Conservation (phyloP, 2,329 filamentous ascomycete species). For the Aurifilum marmelostoma region DNA sequence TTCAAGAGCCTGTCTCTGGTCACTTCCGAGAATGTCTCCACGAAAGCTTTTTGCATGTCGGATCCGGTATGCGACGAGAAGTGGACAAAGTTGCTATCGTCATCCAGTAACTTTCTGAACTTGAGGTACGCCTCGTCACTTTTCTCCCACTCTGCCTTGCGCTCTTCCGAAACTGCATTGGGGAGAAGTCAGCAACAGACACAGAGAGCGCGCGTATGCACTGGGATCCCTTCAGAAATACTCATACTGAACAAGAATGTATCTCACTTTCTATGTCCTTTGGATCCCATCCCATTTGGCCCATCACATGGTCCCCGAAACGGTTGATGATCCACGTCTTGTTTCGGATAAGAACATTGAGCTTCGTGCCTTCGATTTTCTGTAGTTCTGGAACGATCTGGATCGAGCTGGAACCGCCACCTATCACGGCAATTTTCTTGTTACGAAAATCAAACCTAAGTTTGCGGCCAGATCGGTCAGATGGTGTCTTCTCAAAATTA, state of each 20-base stretch:
- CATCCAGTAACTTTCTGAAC: constrained; percentile 13
- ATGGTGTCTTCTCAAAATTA: neutral
- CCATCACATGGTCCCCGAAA: constrained; percentile 13
- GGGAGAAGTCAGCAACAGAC: neutral
- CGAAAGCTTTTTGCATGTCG: constrained; percentile 37
- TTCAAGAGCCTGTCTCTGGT: constrained; percentile 33
- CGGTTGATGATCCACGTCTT: constrained; percentile 15
- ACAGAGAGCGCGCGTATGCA: too few species aligned
- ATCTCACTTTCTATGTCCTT: neutral
- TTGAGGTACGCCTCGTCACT: constrained; percentile 13
- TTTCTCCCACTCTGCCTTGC: neutral
- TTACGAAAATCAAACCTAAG: constrained; percentile 16
- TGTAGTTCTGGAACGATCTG: constrained; percentile 35
- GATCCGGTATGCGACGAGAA: constrained; percentile 35
- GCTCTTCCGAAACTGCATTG: constrained; percentile 7
- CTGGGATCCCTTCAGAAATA: too few species aligned
- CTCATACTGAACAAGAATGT: neutral
- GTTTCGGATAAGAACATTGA: neutral
- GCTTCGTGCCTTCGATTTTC: neutral
- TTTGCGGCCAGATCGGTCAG: constrained; percentile 11
- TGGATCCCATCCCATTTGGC: constrained; percentile 10
- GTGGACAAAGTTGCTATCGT: constrained; percentile 11
- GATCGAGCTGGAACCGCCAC: constrained; percentile 37
- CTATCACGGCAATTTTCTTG: constrained; percentile 35
- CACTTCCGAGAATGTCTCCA: constrained; percentile 38